These are phyloP conservation scores for Terfezia boudieri DNA, from an alignment of 495 filamentous ascomycete genomes.

Conservation along the genomic window DNA sequence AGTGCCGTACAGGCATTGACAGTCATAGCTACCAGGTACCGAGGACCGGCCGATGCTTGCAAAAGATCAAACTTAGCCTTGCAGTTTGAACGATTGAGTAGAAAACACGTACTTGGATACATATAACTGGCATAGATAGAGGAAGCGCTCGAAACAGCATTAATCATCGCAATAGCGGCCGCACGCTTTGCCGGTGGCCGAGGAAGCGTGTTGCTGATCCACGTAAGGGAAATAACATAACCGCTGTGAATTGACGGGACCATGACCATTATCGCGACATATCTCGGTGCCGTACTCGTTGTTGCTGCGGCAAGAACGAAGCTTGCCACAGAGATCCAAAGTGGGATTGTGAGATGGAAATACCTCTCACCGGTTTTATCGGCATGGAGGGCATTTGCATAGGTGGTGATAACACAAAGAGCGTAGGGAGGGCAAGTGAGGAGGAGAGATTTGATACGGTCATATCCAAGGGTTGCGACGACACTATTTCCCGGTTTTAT, in stretches of 20 bases:
- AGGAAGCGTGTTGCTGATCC: slow-evolving; percentile 61
- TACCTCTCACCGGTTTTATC: slow-evolving; percentile 61
- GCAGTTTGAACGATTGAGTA: neutral
- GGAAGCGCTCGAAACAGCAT: slow-evolving; percentile 51
- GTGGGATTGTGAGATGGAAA: slow-evolving; percentile 47
- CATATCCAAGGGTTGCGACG: slow-evolving; percentile 48
- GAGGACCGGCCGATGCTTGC: slow-evolving; percentile 17
- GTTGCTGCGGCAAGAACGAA: slow-evolving; percentile 60
- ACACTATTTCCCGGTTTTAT: slow-evolving; percentile 21
- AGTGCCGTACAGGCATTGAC: slow-evolving; percentile 49
- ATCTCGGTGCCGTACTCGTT: slow-evolving; percentile 39
- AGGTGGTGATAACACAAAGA: slow-evolving; percentile 45
- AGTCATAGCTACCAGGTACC: slow-evolving; percentile 43
- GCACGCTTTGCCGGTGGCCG: slow-evolving; percentile 72
- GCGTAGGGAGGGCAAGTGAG: slow-evolving; percentile 54
- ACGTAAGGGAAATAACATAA: slow-evolving; percentile 52
- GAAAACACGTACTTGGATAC: slow-evolving; percentile 28
- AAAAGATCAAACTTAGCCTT: no score
- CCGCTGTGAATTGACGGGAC: slow-evolving; percentile 38
- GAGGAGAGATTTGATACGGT: slow-evolving; percentile 44
- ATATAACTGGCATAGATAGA: slow-evolving; percentile 61
- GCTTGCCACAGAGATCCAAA: slow-evolving; percentile 43
- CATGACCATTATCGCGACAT: slow-evolving; percentile 74
- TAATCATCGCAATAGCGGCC: slow-evolving; percentile 59
- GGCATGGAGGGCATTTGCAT: slow-evolving; percentile 54